Percentiles rank a stretch among this genome's conserved stretches.
phyloP scores from a whole-genome alignment of 495 filamentous ascomycete species.

The Parachaetomium inaequale region DNA sequence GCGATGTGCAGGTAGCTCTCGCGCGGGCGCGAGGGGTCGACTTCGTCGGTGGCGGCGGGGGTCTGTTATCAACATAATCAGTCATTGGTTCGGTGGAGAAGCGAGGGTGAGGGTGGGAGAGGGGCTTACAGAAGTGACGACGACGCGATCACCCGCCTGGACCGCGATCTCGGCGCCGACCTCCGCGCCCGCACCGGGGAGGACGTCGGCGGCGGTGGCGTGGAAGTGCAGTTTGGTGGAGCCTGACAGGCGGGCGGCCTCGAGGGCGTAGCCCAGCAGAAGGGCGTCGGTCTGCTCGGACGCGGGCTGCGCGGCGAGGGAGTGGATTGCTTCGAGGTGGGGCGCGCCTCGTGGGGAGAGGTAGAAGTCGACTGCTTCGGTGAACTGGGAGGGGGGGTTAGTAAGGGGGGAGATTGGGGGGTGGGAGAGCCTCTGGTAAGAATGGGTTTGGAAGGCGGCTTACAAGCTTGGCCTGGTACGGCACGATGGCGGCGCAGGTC shows the following conservation, averaged over 20 bases:
- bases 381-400: conserved; percentile 44
- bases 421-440: too few relatives aligned
- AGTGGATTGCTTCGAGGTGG: conserved; percentile 58
- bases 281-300: conserved; percentile 35
- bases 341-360: conserved; percentile 51
- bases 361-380: conserved; percentile 78
- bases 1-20: conserved; percentile 66
- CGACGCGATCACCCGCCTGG: conserved; percentile 40
- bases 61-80: conserved; percentile 46
- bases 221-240: conserved; percentile 49
- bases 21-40: conserved; percentile 64
- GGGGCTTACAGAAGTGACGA: conserved; percentile 52
- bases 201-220: conserved; percentile 43
- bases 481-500: conserved; percentile 46
- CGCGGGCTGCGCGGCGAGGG: conserved; percentile 41
- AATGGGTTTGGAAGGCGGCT: too few relatives aligned
- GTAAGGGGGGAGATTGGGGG: not conserved
- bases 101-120: not conserved
- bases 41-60: conserved; percentile 61
- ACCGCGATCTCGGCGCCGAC: conserved; percentile 45
- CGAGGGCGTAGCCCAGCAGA: conserved; percentile 52
- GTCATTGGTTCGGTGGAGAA: conserved; percentile 32
- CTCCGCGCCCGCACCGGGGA: conserved; percentile 54
- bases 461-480: conserved; percentile 66
- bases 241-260: conserved; percentile 50